Conservation (phyloP, 2,329 filamentous ascomycete genomes). For the Xylariaceae sp. region DNA sequence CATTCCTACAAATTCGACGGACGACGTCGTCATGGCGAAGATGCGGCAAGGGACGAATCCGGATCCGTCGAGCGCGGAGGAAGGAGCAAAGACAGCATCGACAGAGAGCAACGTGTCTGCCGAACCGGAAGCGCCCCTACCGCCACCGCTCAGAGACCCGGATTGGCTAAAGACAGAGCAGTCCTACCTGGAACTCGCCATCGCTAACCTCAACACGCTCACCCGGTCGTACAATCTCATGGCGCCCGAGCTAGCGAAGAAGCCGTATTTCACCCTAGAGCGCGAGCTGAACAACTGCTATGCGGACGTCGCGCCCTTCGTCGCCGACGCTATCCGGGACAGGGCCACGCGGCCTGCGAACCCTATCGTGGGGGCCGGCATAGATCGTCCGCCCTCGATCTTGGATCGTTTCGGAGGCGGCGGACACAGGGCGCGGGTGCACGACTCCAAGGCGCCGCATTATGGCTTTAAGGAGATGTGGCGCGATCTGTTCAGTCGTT, state of each 20-base stretch:
- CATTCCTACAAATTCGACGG: constrained; percentile 42
- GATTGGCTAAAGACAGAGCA: constrained; percentile 68
- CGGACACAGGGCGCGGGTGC: constrained; percentile 52
- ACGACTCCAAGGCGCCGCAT: constrained; percentile 67
- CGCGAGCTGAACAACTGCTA: constrained; percentile 78
- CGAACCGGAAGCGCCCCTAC: constrained; percentile 31
- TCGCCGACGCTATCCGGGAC: constrained; percentile 67
- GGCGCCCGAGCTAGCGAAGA: constrained; percentile 86
- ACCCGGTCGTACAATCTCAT: constrained; percentile 91
- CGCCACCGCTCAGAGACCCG: constrained; percentile 68
- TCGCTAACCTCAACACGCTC: constrained; percentile 72
- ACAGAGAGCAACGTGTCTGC: background rate
- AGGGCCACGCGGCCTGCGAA: constrained; percentile 49
- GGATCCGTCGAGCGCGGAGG: constrained; percentile 4
- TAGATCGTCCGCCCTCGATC: constrained; percentile 43
- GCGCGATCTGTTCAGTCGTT: constrained; percentile 61
- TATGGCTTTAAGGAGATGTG: constrained; percentile 90
- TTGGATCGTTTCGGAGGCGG: constrained; percentile 55
- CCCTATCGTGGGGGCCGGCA: constrained; percentile 36
- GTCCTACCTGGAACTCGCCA: constrained; percentile 68
- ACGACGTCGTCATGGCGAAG: constrained; percentile 45
- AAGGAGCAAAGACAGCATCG: background rate
- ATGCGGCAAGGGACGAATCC: constrained; percentile 33
- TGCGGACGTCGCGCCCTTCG: constrained; percentile 73
- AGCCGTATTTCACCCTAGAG: constrained; percentile 81